Base-by-base conservation (phyloP, 257 asterid genomes). In the Rubia yunnanensis region DNA sequence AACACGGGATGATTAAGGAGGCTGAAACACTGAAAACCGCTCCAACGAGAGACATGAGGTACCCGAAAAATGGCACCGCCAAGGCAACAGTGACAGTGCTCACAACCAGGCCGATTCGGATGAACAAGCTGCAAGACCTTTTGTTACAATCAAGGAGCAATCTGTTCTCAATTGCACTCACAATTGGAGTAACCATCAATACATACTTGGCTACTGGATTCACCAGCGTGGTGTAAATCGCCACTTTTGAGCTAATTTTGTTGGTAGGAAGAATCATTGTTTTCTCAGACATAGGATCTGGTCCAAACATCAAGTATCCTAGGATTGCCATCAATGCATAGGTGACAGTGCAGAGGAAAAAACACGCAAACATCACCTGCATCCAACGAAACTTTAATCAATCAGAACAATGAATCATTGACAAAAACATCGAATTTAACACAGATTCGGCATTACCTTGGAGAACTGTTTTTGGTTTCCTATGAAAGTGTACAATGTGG, bases 141-240 rank as follows among this genome's bases (percentile, higher is more conserved):
- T 39, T 74, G 1, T 27, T 71, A 26, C 75, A 67, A 23, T 28
- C 10, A 24, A 78, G 58, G 28, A n/a, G 56, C 38, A 86, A 64
- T 15, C 71, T 72, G 18, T 61, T 77, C 71, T 92, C 97, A 0
- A 80, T 70, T 2, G 85, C 81, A 61, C 56, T 81, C 26, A 89
- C 75, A 3, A 87, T 68, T 11, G 96, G 99, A 22, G 80, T 85
- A 31, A 86, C 81, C 96, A 87, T 89, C 77, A 89, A 65, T 7
- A 94, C 88, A 35, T 87, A 92, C 46, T 92, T 92, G 5, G 96
- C 95, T 8, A 92, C 65, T 0, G 97, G 98, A 71, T 81, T 92
- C 32, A 92, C 81, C 24, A 89, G 72, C 13, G 96, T 84, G 1
- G 98, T 87, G 88, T 73, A 82, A 55, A 89, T 89, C 0, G 96